Evolutionary conservation across 257 asterid species (phyloP), one percentile per base, ranked within the genome.

Genomic region (Nicotiana attenuata): DNA sequence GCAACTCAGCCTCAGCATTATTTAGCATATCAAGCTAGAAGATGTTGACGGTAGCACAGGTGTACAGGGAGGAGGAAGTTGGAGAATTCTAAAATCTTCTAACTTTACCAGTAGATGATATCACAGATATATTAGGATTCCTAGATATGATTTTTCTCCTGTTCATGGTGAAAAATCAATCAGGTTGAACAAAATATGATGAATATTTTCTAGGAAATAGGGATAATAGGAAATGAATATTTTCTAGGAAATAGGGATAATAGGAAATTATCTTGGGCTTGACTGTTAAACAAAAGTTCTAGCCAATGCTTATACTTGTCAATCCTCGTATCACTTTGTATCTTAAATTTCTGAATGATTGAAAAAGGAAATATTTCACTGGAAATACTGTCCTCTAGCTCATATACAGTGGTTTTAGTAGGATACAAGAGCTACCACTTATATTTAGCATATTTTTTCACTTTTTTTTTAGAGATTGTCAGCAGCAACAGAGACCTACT

Each of bases 11-110:
- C 35, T 6, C 75, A 17, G 19, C 52, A 17, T 29, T 31, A 16
- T 66, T 65, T 66, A 31, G 75, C 75, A 66, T 17, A 31, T 31
- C 75, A 66, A 66, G 24, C 75, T 66, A 66, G 75, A 66, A 31
- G 26, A 17, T 10, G 4, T 31, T 19, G 52, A 66, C 5, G 52
- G 76, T 66, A 7, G 52, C 76, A 66, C 24, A 8, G 52, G 76
- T 17, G 3, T 66, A 33, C 26, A 31, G 52, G 35, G 76, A 66
- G 10, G 75, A 66, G 75, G 75, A 66, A 31, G 75, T 45, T 7
- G 73, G 50, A 33, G 26, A 65, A 17, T 19, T 66, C 76, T 10
- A 31, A 66, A 31, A 7, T 33, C 75, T n/a, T 35, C 45, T 35
- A 35, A 35, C 45, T 35, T 35, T 35, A 35, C 45, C 45, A 38